Percentiles rank a stretch among this genome's conserved stretches.
Conservation (phyloP, 441 rosid genomes). For the Syzygium syzygioides region DNA sequence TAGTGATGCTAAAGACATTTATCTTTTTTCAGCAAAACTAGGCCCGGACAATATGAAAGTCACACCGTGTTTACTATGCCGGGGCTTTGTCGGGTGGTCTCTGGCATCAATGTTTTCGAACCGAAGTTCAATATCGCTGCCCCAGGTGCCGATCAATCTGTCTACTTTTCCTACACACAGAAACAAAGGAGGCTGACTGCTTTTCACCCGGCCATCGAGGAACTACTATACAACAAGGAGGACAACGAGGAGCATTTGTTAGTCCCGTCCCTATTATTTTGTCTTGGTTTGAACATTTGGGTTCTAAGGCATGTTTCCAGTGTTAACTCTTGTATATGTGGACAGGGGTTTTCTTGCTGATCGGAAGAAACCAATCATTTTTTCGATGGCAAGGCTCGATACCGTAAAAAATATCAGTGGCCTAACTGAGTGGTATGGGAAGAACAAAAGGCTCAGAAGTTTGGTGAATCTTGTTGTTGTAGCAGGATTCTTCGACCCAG, state of each 20-base stretch:
- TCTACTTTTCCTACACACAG: slow-evolving; percentile 73
- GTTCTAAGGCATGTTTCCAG: neutral
- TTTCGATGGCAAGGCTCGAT: slow-evolving; percentile 96
- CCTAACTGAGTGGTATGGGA: slow-evolving; percentile 85
- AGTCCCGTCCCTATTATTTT: slow-evolving; percentile 1
- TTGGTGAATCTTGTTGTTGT: slow-evolving; percentile 82
- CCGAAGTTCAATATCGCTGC: slow-evolving; percentile 91
- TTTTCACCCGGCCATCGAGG: slow-evolving; percentile 69
- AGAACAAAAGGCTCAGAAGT: slow-evolving; percentile 59
- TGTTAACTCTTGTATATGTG: neutral
- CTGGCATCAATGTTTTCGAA: slow-evolving; percentile 85
- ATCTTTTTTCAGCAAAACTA: slow-evolving; percentile 45
- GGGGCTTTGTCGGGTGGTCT: slow-evolving; percentile 74
- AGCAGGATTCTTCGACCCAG: slow-evolving; percentile 79
- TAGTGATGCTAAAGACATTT: neutral
- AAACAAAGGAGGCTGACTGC: slow-evolving; percentile 34
- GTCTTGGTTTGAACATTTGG: neutral
- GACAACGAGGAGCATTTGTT: slow-evolving; percentile 77
- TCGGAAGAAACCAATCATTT: slow-evolving; percentile 67
- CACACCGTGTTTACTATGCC: slow-evolving; percentile 85
- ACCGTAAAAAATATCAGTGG: slow-evolving; percentile 84
- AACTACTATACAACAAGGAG: slow-evolving; percentile 51
- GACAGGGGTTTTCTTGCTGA: slow-evolving; percentile 81
- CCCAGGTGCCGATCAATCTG: slow-evolving; percentile 93
- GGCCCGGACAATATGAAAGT: slow-evolving; percentile 88